These are phyloP conservation scores for Plectosphaerella plurivora DNA, from an alignment of 2,329 filamentous ascomycete genomes.

Conservation along the genomic window DNA sequence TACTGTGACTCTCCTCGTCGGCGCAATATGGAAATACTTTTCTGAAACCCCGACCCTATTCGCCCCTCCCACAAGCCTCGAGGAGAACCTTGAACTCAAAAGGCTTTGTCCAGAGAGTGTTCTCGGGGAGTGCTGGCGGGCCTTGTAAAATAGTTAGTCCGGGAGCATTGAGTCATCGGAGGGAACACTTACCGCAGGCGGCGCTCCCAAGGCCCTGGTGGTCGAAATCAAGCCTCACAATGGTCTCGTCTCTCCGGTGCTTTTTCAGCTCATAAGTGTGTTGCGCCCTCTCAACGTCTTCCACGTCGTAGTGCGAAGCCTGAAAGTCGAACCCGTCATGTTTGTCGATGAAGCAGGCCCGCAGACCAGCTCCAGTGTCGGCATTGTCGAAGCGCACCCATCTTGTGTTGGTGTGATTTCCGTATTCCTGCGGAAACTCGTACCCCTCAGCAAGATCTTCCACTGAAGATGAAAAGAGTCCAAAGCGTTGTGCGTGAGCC, in stretches of 20 bases:
- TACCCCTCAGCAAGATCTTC: constrained; percentile 40
- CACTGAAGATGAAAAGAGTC: constrained; percentile 26
- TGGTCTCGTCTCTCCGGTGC: neutral
- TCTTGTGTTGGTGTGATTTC: constrained; percentile 43
- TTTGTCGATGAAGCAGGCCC: neutral
- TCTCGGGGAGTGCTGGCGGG: neutral
- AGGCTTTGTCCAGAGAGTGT: neutral
- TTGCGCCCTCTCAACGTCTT: neutral
- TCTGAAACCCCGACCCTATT: too few relatives aligned
- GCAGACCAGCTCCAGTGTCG: neutral
- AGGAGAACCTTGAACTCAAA: neutral
- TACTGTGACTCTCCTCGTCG: too few relatives aligned
- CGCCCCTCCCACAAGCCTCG: neutral
- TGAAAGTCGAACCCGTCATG: neutral
- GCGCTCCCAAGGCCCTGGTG: neutral
- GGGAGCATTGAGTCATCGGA: neutral
- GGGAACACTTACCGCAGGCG: neutral
- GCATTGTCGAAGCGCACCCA: constrained; percentile 23
- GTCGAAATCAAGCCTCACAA: neutral
- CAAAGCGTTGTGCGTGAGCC: constrained; percentile 38
- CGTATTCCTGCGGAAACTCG: constrained; percentile 50
- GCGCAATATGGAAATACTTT: too few relatives aligned
- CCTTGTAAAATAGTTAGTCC: neutral
- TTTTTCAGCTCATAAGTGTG: neutral
- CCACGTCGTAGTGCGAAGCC: neutral